Evolutionary conservation across 257 asterid species (phyloP).

Genomic region (Cynanchum wilfordii): DNA sequence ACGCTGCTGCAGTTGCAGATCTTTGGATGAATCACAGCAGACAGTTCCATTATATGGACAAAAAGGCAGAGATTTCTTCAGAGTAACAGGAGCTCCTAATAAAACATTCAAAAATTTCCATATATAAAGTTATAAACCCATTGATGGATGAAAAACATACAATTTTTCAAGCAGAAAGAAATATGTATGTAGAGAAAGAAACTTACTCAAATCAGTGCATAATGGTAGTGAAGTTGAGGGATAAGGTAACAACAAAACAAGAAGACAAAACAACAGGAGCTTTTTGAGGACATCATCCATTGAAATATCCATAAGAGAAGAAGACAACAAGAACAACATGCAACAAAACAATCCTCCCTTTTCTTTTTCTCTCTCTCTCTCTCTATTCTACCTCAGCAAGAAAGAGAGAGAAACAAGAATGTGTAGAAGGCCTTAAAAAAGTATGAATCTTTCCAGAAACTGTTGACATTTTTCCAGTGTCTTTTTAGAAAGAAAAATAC

Average conservation of each 20-base stretch:
- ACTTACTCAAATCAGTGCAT: slow-evolving; percentile 77
- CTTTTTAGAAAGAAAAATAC: neutral
- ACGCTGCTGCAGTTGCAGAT: slow-evolving; percentile 47
- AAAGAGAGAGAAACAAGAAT: slow-evolving; percentile 6
- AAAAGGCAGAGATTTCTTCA: slow-evolving; percentile 46
- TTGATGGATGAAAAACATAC: slow-evolving; percentile 5
- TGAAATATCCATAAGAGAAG: slow-evolving; percentile 19
- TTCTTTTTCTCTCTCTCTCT: neutral
- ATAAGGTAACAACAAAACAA: slow-evolving; percentile 41
- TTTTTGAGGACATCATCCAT: slow-evolving; percentile 32
- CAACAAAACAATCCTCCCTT: no score
- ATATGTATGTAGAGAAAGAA: neutral
- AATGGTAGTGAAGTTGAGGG: slow-evolving; percentile 60
- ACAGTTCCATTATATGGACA: slow-evolving; percentile 71
- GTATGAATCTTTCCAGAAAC: slow-evolving; percentile 15
- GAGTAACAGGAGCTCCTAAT: slow-evolving; percentile 64
- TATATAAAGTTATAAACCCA: slow-evolving; percentile 12
- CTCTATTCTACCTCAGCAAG: slow-evolving; percentile 25
- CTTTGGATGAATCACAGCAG: slow-evolving; percentile 61
- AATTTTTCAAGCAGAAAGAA: neutral
- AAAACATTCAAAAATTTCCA: slow-evolving; percentile 9
- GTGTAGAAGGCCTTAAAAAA: neutral
- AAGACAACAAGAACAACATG: slow-evolving; percentile 14
- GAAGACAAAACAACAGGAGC: slow-evolving; percentile 31
- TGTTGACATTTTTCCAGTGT: slow-evolving; percentile 2